These are phyloP conservation scores for Lactarius deliciosus DNA, from an alignment of 768 basidiomycete species.

Conservation along the genomic window DNA sequence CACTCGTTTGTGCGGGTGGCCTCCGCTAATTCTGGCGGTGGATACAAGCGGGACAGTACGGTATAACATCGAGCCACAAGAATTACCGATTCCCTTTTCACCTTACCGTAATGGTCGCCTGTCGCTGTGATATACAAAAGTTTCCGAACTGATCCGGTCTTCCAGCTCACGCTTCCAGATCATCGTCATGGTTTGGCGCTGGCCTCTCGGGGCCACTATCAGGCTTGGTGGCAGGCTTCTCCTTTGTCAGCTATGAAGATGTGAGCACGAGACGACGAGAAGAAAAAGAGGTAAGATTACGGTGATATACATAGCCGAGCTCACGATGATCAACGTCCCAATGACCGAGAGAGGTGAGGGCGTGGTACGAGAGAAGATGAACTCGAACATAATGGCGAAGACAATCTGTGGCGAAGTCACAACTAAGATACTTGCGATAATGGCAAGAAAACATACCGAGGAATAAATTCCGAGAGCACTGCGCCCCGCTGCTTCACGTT, in stretches of 20 bases:
- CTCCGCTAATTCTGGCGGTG: neutral
- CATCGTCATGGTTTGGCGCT: neutral
- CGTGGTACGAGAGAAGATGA: constrained; percentile 57
- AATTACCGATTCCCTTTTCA: neutral
- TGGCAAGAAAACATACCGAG: constrained; percentile 39
- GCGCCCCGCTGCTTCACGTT: constrained; percentile 62
- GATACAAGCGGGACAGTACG: neutral
- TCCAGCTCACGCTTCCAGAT: neutral
- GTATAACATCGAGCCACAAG: neutral
- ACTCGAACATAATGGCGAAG: constrained; percentile 64
- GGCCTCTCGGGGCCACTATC: neutral
- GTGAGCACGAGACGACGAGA: neutral
- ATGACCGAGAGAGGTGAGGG: constrained; percentile 59
- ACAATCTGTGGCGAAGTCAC: constrained; percentile 47
- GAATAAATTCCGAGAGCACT: constrained; percentile 62
- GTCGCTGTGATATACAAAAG: neutral
- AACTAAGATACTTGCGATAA: neutral
- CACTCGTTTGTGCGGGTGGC: neutral
- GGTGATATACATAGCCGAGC: constrained; percentile 62
- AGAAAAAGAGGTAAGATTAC: constrained; percentile 38
- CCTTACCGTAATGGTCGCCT: neutral
- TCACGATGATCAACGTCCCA: constrained; percentile 65
- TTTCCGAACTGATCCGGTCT: neutral
- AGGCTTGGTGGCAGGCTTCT: constrained; percentile 7
- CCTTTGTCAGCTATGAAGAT: constrained; percentile 32